Evolutionary conservation across 2,329 filamentous ascomycete genomes (phyloP), one percentile per base, ranked within the genome.

Genomic region (Colletotrichum cuscutae): DNA sequence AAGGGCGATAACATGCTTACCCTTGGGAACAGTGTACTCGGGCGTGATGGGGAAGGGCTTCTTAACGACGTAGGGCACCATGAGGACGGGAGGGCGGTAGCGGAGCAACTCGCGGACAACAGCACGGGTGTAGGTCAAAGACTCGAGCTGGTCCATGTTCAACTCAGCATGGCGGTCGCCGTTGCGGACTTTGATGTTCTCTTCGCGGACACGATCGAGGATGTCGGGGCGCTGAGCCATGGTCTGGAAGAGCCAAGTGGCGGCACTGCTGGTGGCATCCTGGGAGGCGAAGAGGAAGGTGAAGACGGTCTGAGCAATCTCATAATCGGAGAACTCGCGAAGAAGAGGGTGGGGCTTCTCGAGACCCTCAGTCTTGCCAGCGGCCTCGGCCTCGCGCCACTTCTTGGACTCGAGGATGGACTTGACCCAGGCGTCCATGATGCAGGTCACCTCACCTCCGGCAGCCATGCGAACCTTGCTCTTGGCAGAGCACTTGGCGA

Each of bases 251-350:
- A 98, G 86, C 95, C 97, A 98, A 65, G 95, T 98, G 79, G 90
- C 91, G 74, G 97, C 96, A 79, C 94, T 97, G 85, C 93, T 97
- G 75, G 97, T 98, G 76, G 97, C 97, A 82, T 99, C 97, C 85
- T 98, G 97, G 4, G 95, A 98, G 74, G 97, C 96, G 84, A 98
- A 98, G 74, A 98, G 89, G 87, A 98, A 98, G 62, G 96, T 97
- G 86, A 98, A 98, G 79, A 98, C 82, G 28, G 96, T 98, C 87
- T 97, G 94, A 69, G 94, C 89, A 79, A 98, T 98, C 84, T 98
- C 95, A 79, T 92, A 93, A 81, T 98, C 94, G 83, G 89, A 92
- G 84, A 98, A 98, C 77, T 94, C 91, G 80, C 96, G 94, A 68
- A 98, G 89, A 32, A 97, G 82, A 77, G 93, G 94, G 24, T 90